A percentile compares a stretch with the other conserved stretches of the same genome.
phyloP scores from a whole-genome alignment of 495 filamentous ascomycete species.

The Jackrogersella minutella region DNA sequence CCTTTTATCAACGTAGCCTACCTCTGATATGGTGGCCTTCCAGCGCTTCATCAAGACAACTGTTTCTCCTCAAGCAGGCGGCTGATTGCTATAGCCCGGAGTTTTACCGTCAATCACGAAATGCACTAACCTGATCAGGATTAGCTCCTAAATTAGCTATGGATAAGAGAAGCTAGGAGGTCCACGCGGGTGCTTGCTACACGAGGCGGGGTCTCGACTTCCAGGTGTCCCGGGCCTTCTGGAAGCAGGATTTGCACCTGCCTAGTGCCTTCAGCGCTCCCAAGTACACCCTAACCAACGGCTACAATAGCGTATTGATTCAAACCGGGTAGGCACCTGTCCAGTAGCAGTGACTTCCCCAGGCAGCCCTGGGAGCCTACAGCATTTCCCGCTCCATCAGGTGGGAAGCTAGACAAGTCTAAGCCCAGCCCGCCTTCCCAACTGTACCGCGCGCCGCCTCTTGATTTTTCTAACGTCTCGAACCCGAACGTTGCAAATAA shows the following conservation, averaged over 20 bases:
- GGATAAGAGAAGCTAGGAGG: too few relatives aligned
- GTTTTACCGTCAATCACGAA: conserved; percentile 14
- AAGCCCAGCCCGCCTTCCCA: conserved; percentile 4
- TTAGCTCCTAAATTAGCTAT: too few relatives aligned
- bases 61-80: conserved; percentile 26
- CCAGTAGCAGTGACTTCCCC: neutral
- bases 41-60: conserved; percentile 9
- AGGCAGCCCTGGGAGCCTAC: neutral
- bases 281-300: neutral
- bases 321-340: neutral
- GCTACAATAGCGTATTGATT: neutral
- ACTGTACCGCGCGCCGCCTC: conserved; percentile 43
- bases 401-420: too few relatives aligned
- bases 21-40: conserved; percentile 17
- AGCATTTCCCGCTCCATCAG: neutral
- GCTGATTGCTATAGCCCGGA: conserved; percentile 23
- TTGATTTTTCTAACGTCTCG: conserved; percentile 36
- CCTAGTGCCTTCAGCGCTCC: neutral
- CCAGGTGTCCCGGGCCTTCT: conserved; percentile 14
- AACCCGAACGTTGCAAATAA: conserved; percentile 24
- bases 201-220: conserved; percentile 18
- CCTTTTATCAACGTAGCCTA: conserved; percentile 1
- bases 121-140: conserved; percentile 13
- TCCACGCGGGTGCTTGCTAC: neutral
- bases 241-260: conserved; percentile 4